Evolutionary conservation across 2,329 filamentous ascomycete genomes (phyloP), one percentile per base, ranked within the genome.

Genomic region (Trichoderma sp.): DNA sequence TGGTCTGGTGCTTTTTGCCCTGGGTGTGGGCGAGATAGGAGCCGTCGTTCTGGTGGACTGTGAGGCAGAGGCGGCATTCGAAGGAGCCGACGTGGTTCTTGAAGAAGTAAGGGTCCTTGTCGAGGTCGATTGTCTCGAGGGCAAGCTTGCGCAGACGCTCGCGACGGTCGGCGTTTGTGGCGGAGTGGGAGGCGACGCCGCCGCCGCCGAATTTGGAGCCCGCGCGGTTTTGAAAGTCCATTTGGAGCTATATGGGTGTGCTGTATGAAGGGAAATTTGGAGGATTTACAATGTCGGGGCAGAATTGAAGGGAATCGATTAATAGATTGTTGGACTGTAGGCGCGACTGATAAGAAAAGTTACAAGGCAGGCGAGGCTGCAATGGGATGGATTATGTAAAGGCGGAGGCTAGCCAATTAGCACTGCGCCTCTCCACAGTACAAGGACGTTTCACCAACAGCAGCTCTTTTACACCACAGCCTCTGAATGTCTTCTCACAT

Each of bases 61-160:
- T 99, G 30, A 99, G 85, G 78, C 96, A 99, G 51, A 99, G 91
- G 34, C 96, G 92, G 81, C 96, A 99, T 82, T 99, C 96, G 82
- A 97, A 99, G 77, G 91, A 96, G 77, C 96, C 96, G 76, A 98
- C 93, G 81, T 99, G 95, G 85, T 99, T 99, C 81, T 97, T 97
- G 90, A 99, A 99, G 85, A 98, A 97, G 87, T 98, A 99, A 0
- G 96, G 96, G 83, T 99, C 96, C 83, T 97, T 98, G 83, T 98
- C 96, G 72, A 98, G 92, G 84, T 98, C 95, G 85, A 99, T 99
- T 68, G 94, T 96, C 83, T 99, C 96, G 77, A 99, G 92, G 69
- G 96, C 96, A 78, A 99, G 94, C 84, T 97, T 97, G 81, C 95
- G 94, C 49, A 99, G 91, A 72, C 96, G 94, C 81, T 99, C 96